phyloP scores from a whole-genome alignment of 108 stramenopile genomes.

The Licmophora abbreviata region DNA sequence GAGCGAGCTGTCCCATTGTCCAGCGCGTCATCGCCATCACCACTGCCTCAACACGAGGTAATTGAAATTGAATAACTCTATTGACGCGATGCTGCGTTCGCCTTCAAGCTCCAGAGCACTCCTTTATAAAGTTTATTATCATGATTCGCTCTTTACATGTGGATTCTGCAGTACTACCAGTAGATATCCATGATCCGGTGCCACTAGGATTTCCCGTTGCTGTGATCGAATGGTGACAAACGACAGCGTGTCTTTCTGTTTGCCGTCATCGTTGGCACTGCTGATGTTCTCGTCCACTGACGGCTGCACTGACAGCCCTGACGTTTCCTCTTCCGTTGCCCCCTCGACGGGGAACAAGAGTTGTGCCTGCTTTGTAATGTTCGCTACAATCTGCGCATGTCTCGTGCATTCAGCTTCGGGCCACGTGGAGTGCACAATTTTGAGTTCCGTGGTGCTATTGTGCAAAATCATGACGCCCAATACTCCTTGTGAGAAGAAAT shows the following conservation, averaged over 20 bases:
- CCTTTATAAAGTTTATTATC: too few species aligned
- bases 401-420: constrained; percentile 20
- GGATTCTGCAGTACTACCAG: constrained; percentile 41
- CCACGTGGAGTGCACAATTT: constrained; percentile 39
- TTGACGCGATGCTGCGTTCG: too few species aligned
- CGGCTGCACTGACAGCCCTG: too few species aligned
- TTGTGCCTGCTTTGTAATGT: constrained; percentile 30
- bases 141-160: constrained; percentile 9
- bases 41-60: too few species aligned
- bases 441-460: constrained; percentile 26
- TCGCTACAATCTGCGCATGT: constrained; percentile 26
- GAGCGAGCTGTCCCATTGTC: too few species aligned
- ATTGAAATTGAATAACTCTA: too few species aligned
- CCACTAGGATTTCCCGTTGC: constrained; percentile 42
- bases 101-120: too few species aligned
- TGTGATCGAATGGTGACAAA: constrained; percentile 40
- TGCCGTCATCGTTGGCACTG: too few species aligned
- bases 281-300: too few species aligned
- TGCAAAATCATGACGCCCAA: constrained; percentile 44
- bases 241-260: too few species aligned
- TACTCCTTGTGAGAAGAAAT: constrained; percentile 46
- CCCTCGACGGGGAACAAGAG: constrained; percentile 15
- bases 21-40: too few species aligned
- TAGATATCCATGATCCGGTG: constrained; percentile 32
- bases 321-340: too few species aligned